phyloP scores from a whole-genome alignment of 345 rosid genomes.

The Turnera subulata region DNA sequence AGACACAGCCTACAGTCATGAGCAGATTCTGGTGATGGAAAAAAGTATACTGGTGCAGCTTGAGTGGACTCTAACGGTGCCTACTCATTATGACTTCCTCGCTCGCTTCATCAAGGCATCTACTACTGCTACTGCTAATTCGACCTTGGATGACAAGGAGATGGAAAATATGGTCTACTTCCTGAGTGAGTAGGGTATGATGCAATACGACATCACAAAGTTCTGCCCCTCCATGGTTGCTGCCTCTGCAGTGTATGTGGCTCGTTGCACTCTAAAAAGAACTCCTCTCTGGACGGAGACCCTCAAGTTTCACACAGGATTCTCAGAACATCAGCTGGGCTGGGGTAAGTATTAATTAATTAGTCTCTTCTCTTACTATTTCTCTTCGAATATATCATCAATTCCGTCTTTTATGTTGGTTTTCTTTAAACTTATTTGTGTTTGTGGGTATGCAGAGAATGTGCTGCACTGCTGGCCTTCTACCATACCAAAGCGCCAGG shows the following conservation, averaged over 20 bases:
- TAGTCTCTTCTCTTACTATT: background rate
- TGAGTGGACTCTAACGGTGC: conserved; percentile 89
- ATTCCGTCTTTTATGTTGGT: too few relatives aligned
- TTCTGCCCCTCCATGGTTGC: conserved; percentile 69
- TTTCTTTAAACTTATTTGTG: too few relatives aligned
- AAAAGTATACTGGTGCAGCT: conserved; percentile 69
- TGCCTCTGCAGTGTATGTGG: conserved; percentile 91
- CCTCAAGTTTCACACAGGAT: conserved; percentile 66
- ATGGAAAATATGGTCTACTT: conserved; percentile 67
- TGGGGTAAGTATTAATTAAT: conserved; percentile 57
- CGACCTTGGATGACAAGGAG: conserved; percentile 46
- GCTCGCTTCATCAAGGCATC: conserved; percentile 86
- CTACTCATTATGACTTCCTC: conserved; percentile 82
- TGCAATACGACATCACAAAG: conserved; percentile 50
- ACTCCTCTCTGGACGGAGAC: conserved; percentile 74
- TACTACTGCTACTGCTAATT: conserved; percentile 21
- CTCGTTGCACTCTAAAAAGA: conserved; percentile 59
- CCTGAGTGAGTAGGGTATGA: conserved; percentile 70
- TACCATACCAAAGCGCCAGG: conserved; percentile 53
- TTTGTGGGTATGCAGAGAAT: conserved; percentile 48
- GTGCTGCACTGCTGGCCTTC: conserved; percentile 60
- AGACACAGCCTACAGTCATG: conserved; percentile 56
- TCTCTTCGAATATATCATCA: too few relatives aligned
- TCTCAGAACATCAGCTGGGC: conserved; percentile 52
- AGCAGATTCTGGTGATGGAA: conserved; percentile 79